Evolutionary conservation across 306 rosid species (phyloP).

Genomic region (Purshia tridentata): DNA sequence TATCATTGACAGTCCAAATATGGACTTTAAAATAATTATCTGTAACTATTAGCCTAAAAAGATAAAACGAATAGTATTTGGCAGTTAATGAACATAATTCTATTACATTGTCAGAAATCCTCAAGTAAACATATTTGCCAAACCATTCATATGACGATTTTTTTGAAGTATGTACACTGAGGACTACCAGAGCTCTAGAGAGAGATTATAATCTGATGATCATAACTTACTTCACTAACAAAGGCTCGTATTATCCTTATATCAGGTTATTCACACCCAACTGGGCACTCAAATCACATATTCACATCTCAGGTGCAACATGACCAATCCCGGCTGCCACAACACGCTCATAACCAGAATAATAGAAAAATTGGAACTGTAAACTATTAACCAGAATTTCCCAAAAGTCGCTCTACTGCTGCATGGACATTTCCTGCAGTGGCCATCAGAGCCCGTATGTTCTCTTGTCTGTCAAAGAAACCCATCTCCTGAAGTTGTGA

Average conservation of each 20-base stretch:
- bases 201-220: constrained; percentile 29
- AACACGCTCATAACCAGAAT: constrained; percentile 20
- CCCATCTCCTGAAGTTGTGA: constrained; percentile 96
- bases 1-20: no score
- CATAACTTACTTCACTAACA: constrained; percentile 16
- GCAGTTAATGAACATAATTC: no score
- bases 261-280: constrained; percentile 42
- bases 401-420: constrained; percentile 81
- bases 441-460: constrained; percentile 76
- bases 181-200: constrained; percentile 25
- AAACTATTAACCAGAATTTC: constrained; percentile 65
- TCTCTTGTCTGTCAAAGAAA: constrained; percentile 84
- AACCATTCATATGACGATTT: constrained; percentile 22
- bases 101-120: not conserved
- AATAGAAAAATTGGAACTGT: constrained; percentile 27
- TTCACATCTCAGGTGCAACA: constrained; percentile 27
- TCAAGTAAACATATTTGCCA: constrained; percentile 19
- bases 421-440: constrained; percentile 86
- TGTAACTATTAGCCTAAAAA: no score
- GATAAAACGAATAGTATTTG: no score
- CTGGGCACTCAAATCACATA: constrained; percentile 20
- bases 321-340: constrained; percentile 34
- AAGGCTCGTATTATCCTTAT: not conserved
- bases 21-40: no score
- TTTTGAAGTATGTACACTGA: constrained; percentile 35